Evolutionary conservation across 179 eudicot species (phyloP).

Genomic region (Beta corolliflora): DNA sequence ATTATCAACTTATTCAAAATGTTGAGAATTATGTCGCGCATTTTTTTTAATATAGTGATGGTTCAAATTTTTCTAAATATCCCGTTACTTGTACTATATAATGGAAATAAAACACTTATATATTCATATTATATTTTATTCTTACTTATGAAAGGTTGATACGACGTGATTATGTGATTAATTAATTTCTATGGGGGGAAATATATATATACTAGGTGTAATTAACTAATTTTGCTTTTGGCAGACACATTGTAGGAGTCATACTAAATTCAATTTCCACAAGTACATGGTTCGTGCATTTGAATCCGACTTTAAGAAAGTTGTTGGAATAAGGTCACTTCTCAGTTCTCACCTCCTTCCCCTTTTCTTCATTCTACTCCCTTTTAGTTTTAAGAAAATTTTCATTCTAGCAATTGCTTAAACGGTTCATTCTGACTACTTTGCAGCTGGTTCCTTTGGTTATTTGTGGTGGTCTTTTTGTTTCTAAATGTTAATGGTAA

Average conservation of each 20-base stretch:
- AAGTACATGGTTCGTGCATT: conserved; percentile 40
- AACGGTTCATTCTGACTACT: not conserved
- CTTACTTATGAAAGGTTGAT: too few relatives aligned
- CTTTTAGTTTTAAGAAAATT: not conserved
- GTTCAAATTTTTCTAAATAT: too few relatives aligned
- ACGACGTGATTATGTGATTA: too few relatives aligned
- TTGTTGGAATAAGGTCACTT: conserved; percentile 38
- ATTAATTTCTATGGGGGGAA: too few relatives aligned
- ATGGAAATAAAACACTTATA: too few relatives aligned
- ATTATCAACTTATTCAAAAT: too few relatives aligned
- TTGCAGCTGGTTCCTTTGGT: conserved; percentile 42
- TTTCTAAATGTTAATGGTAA: conserved; percentile 39
- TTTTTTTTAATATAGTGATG: too few relatives aligned
- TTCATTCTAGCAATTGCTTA: not conserved
- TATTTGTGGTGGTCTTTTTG: conserved; percentile 37
- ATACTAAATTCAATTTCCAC: conserved; percentile 30
- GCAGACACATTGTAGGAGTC: conserved; percentile 31
- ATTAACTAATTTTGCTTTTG: not conserved
- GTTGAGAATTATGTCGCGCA: too few relatives aligned
- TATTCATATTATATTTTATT: too few relatives aligned
- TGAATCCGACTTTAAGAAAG: conserved; percentile 36
- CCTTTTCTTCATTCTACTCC: not conserved
- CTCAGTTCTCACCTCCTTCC: too few relatives aligned
- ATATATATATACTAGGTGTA: too few relatives aligned
- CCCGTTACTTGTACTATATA: too few relatives aligned